Conservation (phyloP, 139 green algal genomes). For the Chlorella sp. region DNA sequence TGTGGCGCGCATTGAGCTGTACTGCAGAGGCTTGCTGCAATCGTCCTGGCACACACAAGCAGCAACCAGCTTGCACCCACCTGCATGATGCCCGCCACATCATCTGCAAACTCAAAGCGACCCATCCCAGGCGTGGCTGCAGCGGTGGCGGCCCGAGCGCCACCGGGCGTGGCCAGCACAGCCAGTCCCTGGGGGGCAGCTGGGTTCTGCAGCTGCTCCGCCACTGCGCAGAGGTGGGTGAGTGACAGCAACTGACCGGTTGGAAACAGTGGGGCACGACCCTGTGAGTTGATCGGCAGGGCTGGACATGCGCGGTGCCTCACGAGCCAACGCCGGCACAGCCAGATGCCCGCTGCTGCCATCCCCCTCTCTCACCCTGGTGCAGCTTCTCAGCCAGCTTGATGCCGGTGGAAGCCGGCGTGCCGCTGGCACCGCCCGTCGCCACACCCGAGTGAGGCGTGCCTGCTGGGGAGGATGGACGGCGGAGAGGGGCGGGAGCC, state of each 20-base stretch:
- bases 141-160: neutral
- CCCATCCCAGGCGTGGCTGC: neutral
- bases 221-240: neutral
- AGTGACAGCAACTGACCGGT: too few species aligned
- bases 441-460: neutral
- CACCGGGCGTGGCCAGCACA: neutral
- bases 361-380: neutral
- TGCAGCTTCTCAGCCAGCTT: conserved; percentile 45
- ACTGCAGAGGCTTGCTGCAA: too few species aligned
- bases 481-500: too few species aligned
- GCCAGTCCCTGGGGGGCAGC: conserved; percentile 10
- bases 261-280: too few species aligned
- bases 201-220: conserved; percentile 41
- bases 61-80: neutral
- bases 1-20: too few species aligned
- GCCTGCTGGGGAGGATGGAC: conserved; percentile 25
- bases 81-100: conserved; percentile 39
- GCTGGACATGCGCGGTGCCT: too few species aligned
- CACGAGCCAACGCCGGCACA: too few species aligned
- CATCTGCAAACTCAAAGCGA: conserved; percentile 34
- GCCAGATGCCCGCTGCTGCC: too few species aligned
- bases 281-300: too few species aligned
- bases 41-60: too few species aligned
- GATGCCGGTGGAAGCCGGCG: conserved; percentile 35
- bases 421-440: conserved; percentile 1